These are phyloP conservation scores for Alternaria ventricosa DNA, from an alignment of 2,329 filamentous ascomycete species.

Conservation along the genomic window DNA sequence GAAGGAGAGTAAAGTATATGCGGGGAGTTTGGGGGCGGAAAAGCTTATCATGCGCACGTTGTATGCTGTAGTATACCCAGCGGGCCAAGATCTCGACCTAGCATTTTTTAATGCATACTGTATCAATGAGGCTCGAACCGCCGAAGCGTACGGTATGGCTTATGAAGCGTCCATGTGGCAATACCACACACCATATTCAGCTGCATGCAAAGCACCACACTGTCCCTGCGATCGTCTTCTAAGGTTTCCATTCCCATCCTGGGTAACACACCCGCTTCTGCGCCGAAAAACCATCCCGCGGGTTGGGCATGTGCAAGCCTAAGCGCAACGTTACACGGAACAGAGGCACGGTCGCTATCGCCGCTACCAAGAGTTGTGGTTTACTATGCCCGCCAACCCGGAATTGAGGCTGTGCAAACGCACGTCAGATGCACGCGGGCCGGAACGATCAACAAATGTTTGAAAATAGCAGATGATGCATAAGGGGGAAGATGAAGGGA, in stretches of 20 bases:
- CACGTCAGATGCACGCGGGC: constrained; percentile 8
- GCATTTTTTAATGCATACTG: background rate
- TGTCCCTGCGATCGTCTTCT: background rate
- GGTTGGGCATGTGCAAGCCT: background rate
- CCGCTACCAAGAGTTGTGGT: background rate
- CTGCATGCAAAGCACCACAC: background rate
- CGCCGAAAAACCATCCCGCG: background rate
- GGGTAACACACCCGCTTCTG: background rate
- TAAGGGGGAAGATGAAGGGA: background rate
- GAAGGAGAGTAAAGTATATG: constrained; percentile 11
- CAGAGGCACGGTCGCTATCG: background rate
- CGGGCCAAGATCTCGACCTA: background rate
- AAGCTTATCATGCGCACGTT: constrained; percentile 17
- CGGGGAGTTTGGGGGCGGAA: constrained; percentile 25
- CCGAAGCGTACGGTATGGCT: background rate
- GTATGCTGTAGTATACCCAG: constrained; percentile 7
- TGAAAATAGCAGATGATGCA: constrained; percentile 10
- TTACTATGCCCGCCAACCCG: background rate
- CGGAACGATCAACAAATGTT: constrained; percentile 1
- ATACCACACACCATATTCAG: background rate
- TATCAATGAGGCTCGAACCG: background rate
- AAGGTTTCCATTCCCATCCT: background rate
- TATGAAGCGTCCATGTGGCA: background rate
- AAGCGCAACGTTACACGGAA: background rate
- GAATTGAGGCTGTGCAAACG: constrained; percentile 9